Evolutionary conservation across 257 asterid species (phyloP), one percentile per base, ranked within the genome.

Genomic region (Penstemon eatonii): DNA sequence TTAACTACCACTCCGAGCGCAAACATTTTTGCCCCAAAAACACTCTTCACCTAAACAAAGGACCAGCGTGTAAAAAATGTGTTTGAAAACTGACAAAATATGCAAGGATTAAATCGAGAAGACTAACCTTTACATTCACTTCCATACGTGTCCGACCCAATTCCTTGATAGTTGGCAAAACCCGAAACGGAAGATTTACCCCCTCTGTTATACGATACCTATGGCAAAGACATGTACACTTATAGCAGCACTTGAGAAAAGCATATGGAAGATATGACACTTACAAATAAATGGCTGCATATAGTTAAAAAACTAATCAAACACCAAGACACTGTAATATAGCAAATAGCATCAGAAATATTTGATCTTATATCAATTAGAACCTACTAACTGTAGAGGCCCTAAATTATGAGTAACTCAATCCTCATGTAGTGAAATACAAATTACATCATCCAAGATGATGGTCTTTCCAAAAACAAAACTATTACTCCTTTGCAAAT

Each of bases 191-290:
- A 79, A 94, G 97, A 85, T 94, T 94, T 76, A 94, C 99, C 68
- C 99, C 99, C 82, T 94, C 99, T 0, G 97, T 94, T 50, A 94
- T 94, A 47, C 99, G 97, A 73, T 94, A 94, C 85, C 99, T 94
- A 71, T 37, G 56, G 66, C 6, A 65, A 80, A 80, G 71, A 47
- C 68, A 67, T 70, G 75, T 13, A 40, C 18, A 44, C 56, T 71
- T 62, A 64, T 49, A 66, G 68, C 37, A 63, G 56, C 68, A 72
- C 65, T 53, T 47, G 72, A 65, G 57, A 43, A 61, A 12, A 42
- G 57, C 52, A 11, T 25, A 15, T 18, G 8, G 15, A 62, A 44
- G 66, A 38, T 41, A 58, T 37, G 40, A 40, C 58, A 13, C 41
- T 56, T 15, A 43, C 25, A 33, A 60, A 19, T n/a, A 8, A 56